Percentiles rank a stretch among this genome's conserved stretches.
phyloP scores from a whole-genome alignment of 78 protist species.

The Cyanophora paradoxa region DNA sequence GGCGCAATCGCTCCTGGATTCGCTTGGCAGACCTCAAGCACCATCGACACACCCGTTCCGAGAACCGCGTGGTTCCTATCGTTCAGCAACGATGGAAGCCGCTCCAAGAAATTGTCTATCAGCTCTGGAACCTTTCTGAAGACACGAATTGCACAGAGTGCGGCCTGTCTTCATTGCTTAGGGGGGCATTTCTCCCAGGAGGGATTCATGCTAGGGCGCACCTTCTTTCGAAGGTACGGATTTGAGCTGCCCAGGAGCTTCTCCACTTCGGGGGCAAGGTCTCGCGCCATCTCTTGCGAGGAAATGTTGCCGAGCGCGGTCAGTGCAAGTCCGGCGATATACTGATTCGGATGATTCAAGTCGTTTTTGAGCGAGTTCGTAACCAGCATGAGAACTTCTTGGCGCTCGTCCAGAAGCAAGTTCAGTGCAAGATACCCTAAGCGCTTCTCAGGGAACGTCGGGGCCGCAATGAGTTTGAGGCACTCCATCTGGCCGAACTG shows the following conservation, averaged over 20 bases:
- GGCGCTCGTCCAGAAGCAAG: conserved; percentile 88
- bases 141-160: conserved; percentile 82
- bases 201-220: too few relatives aligned
- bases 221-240: conserved; percentile 89
- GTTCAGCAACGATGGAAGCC: conserved; percentile 30
- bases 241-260: conserved; percentile 66
- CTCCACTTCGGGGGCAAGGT: conserved; percentile 84
- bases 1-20: conserved; percentile 8
- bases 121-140: conserved; percentile 78
- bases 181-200: too few relatives aligned
- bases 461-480: conserved; percentile 83
- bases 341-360: conserved; percentile 65
- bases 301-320: conserved; percentile 89
- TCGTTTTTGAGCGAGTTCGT: conserved; percentile 87
- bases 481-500: conserved; percentile 94
- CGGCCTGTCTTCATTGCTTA: conserved; percentile 35
- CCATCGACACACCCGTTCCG: conserved; percentile 65
- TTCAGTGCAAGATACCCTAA: conserved; percentile 86
- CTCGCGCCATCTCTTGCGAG: conserved; percentile 89
- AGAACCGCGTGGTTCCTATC: conserved; percentile 83
- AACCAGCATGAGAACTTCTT: conserved; percentile 86
- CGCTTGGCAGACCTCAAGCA: conserved; percentile 65
- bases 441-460: conserved; percentile 84
- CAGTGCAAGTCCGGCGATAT: conserved; percentile 84
- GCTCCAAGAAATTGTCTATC: conserved; percentile 69